Evolutionary conservation across 2,329 filamentous ascomycete genomes (phyloP), one percentile per base, ranked within the genome.

Genomic region (Graphilbum ipis-grandicollis): DNA sequence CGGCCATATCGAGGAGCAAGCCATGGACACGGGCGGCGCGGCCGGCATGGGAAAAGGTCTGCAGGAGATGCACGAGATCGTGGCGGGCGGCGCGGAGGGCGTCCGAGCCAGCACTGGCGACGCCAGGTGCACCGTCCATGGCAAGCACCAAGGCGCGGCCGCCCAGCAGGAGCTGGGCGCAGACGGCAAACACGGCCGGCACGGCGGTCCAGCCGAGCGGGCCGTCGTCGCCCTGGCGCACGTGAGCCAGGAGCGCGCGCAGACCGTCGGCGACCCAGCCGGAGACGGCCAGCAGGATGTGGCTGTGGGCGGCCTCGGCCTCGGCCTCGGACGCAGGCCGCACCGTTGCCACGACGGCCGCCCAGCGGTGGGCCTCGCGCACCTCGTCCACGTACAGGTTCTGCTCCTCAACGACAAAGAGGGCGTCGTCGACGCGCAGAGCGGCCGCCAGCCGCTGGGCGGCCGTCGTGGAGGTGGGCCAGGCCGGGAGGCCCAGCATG

Each of bases 321-420:
- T 47, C 38, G 3, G 34, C 38, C 4, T 44, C 38, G 44, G 46
- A 50, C 5, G 21, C 10, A 13, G 10, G n/a, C n/a, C n/a, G n/a
- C 28, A 14, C 9, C 37, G 19, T 25, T 34, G 22, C 26, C 22
- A 80, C 56, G 3, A 71, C 58, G 14, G 52, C 53, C 0, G 65
- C 57, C 84, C 85, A 94, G n/a, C 73, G 53, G 15, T 65, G 57
- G 4, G 75, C 64, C 53, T 94, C 86, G 34, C 75, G 65, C 6
- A 83, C 71, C 46, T 85, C 76, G 52, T 96, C 88, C 35, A 88
- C 62, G 53, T 83, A 96, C n/a, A 94, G 65, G 51, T 98, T 98
- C 52, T 93, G 85, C 52, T 92, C 86, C 56, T 98, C 90, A 39
- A 84, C 68, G 1, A 71, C 77, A 52, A 98, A 98, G 1, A 98